These are phyloP conservation scores for Ceratocystis albifundus DNA, from an alignment of 2,329 filamentous ascomycete genomes.

Conservation along the genomic window DNA sequence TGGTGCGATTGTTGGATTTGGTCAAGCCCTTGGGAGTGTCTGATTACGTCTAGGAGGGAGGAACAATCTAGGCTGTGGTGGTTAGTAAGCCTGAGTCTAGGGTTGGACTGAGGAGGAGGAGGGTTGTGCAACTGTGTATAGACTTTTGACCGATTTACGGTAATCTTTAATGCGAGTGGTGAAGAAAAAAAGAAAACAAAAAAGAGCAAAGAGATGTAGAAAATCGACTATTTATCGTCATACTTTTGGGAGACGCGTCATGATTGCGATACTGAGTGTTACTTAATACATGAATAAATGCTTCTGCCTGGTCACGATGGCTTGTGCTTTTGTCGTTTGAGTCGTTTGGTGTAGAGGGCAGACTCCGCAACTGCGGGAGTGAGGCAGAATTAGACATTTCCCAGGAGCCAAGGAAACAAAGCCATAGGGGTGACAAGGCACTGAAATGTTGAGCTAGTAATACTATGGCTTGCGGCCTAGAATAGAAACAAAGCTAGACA, in stretches of 20 bases:
- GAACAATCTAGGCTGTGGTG: background rate
- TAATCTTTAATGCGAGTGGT: background rate
- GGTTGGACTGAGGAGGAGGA: background rate
- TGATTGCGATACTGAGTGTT: background rate
- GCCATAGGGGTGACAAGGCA: background rate
- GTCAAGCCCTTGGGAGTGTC: too few species aligned
- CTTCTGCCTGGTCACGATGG: slow-evolving; percentile 3
- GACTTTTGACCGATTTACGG: background rate
- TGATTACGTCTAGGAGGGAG: background rate
- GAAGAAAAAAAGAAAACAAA: too few species aligned
- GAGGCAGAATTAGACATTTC: slow-evolving; percentile 6
- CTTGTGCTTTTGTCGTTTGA: slow-evolving; percentile 10
- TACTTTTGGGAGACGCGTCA: background rate
- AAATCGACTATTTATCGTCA: background rate
- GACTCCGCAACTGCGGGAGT: background rate
- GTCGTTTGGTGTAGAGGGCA: background rate
- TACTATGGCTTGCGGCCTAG: background rate
- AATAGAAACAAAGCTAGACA: background rate
- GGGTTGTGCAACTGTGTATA: background rate
- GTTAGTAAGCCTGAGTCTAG: background rate
- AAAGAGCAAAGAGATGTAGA: background rate
- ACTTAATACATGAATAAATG: background rate
- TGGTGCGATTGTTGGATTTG: background rate
- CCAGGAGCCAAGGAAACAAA: background rate
- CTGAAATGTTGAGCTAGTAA: background rate